Base-by-base conservation (phyloP, 2,329 filamentous ascomycete species). In the Daldinia sp. region DNA sequence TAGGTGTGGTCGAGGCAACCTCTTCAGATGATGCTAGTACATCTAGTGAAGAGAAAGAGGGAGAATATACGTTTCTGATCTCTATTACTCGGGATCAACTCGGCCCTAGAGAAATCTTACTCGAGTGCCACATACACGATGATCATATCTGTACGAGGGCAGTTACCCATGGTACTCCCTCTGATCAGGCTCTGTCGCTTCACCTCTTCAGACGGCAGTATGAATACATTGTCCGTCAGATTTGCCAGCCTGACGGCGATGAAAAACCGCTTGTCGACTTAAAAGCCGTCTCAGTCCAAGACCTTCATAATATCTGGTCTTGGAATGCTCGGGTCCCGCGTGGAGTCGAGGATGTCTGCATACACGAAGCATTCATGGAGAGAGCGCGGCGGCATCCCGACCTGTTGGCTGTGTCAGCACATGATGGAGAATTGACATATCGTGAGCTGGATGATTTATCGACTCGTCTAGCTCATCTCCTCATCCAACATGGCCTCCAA, bases 371-470 rank as follows among this genome's bases (percentile, higher is more conserved):
- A 18, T 53, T 53, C 20, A 37, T 37, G 33, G 50, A 53, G 28
- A 37, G 28, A 23, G 50, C 33, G 5, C 7, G 50, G 6, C 28
- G 33, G n/a, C 50, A 53, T 33, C 50, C 50, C 3, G 33, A 53
- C 15, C n/a, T 37, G 7, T 15, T 37, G n/a, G 50, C 50, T 35
- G 28, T 53, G 18, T 53, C 28, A 12, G 50, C 50, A 53, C 33
- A 53, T 33, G 79, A 81, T 56, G 76, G 77, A 7, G 60, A 73
- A 3, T 37, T 80, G 3, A 78, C 78, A 0, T 79, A 79, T 57
- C 51, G 58, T 3, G 70, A 79, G 63, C 71, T 81, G 6, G 75
- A 78, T 41, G 42, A 53, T 15, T 53, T 73, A 2, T 71, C 77
- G 3, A 70, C 58, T 13, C 63, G 65, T 12, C 61, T 79, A 7